A percentile compares a stretch with the other conserved stretches of the same genome.
Conservation (phyloP, 768 basidiomycete genomes). For the Botryobasidium botryosum region DNA sequence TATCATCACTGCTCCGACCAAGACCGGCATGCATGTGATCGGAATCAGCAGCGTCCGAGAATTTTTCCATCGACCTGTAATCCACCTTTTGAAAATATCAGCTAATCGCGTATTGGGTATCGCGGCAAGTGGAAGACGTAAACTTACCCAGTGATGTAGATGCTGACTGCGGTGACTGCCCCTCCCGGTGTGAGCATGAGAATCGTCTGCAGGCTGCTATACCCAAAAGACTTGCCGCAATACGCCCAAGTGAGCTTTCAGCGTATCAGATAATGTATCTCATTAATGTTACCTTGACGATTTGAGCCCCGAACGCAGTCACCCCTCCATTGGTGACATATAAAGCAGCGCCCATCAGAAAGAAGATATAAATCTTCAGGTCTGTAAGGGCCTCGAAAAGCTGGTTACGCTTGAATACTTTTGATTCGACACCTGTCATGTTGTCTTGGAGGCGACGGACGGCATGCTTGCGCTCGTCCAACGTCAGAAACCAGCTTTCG, state of each 20-base stretch:
- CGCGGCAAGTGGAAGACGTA: constrained; percentile 10
- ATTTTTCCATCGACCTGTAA: not conserved
- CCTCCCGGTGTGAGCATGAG: constrained; percentile 21
- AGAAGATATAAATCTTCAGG: constrained; percentile 20
- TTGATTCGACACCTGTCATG: too few relatives aligned
- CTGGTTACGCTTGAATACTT: too few relatives aligned
- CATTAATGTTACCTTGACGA: too few relatives aligned
- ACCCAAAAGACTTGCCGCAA: constrained; percentile 21
- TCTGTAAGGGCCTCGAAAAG: constrained; percentile 21
- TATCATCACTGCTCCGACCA: too few relatives aligned
- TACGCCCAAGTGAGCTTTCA: too few relatives aligned
- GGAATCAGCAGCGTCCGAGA: not conserved
- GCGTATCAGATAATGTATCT: too few relatives aligned
- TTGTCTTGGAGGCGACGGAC: too few relatives aligned
- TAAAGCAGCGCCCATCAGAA: constrained; percentile 17
- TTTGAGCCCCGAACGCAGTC: constrained; percentile 22
- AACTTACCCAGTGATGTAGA: constrained; percentile 20
- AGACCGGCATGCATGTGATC: too few relatives aligned
- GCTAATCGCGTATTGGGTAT: constrained; percentile 15
- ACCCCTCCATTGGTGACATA: constrained; percentile 13
- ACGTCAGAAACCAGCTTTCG: too few relatives aligned
- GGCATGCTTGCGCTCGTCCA: too few relatives aligned
- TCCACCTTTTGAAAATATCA: constrained; percentile 10
- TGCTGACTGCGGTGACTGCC: constrained; percentile 18
- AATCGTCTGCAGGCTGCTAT: constrained; percentile 17